Evolutionary conservation across 169 alveolate genomes (phyloP).

Genomic region (Sarcocystis neurona): DNA sequence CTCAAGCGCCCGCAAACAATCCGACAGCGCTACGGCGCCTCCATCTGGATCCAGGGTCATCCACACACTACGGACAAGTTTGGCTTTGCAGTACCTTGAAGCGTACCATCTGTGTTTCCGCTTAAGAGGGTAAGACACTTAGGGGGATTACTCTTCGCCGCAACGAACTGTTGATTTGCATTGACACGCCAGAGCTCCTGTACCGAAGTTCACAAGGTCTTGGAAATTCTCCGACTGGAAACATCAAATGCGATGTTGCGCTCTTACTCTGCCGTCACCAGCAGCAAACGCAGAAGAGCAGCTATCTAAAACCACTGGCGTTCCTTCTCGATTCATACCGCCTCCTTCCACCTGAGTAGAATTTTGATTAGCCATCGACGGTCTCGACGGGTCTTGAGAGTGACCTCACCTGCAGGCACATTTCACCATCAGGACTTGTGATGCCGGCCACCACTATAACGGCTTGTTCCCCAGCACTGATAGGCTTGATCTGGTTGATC

Average conservation of each 20-base stretch:
- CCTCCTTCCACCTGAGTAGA: slow-evolving; percentile 77
- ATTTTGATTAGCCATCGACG: neutral
- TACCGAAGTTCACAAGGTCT: neutral
- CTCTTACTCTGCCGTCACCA: slow-evolving; percentile 77
- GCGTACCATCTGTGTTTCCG: slow-evolving; percentile 64
- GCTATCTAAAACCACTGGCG: slow-evolving; percentile 78
- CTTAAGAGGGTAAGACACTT: slow-evolving; percentile 70
- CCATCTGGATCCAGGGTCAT: slow-evolving; percentile 47
- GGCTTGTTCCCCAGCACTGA: slow-evolving; percentile 89
- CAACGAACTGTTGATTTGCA: slow-evolving; percentile 69
- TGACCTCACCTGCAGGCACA: slow-evolving; percentile 84
- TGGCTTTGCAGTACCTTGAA: neutral
- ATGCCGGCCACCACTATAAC: slow-evolving; percentile 85
- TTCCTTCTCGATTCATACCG: slow-evolving; percentile 73
- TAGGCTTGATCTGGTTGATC: slow-evolving; percentile 79
- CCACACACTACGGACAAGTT: neutral
- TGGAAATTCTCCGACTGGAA: neutral
- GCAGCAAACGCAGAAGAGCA: slow-evolving; percentile 83
- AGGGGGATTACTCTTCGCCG: slow-evolving; percentile 73
- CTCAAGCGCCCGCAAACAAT: slow-evolving; percentile 70
- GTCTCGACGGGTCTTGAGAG: slow-evolving; percentile 53
- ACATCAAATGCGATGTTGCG: neutral
- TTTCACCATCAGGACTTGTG: slow-evolving; percentile 82
- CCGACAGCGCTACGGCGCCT: slow-evolving; percentile 66
- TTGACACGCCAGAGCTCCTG: slow-evolving; percentile 71